Evolutionary conservation across 441 rosid species (phyloP), one percentile per base, ranked within the genome.

Genomic region (Corymbia calophylla): DNA sequence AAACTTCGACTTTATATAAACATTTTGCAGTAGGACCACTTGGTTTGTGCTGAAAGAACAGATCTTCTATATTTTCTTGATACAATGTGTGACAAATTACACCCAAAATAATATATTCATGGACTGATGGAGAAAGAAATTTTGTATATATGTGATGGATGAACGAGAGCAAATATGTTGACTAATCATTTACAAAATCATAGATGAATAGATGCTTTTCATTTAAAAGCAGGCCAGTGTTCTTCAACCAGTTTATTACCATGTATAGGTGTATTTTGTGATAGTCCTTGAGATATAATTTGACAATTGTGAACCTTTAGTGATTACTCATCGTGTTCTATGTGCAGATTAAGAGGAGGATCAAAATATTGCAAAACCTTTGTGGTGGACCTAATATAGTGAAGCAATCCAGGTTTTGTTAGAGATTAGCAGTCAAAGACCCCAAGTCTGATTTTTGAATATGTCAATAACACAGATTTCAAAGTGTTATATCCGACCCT

Each of bases 361-460:
- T 98, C 86, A 97, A 98, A 91, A 98, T 98, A 92, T n/a, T n/a
- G n/a, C n/a, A n/a, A n/a, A n/a, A n/a, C 93, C 99, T 98, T 25
- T 98, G 99, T 66, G 99, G 99, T 48, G 99, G 99, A 62, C 99
- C 99, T 11, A 98, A 98, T 93, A 93, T 98, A 88, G 95, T 98
- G 88, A 96, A 96, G 93, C 90, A 97, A 94, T 35, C 98, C 95
- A 53, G 99, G 97, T 92, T 96, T 98, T 91, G 99, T 98, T 88
- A 96, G 99, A 92, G 99, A 98, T 95, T 98, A 96, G 95, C 99
- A 98, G 90, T 98, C 99, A 8, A 98, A 96, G 93, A 98, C 99
- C 11, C 99, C 99, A 0, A 98, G 99, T 92, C 96, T 98, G 86
- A 95, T 98, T 70, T 98, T 98, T 95, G 99, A 98, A 92, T 94